Conservation (phyloP, 805 yeast genomes). For the Yamadazyma paraphyllophila region DNA sequence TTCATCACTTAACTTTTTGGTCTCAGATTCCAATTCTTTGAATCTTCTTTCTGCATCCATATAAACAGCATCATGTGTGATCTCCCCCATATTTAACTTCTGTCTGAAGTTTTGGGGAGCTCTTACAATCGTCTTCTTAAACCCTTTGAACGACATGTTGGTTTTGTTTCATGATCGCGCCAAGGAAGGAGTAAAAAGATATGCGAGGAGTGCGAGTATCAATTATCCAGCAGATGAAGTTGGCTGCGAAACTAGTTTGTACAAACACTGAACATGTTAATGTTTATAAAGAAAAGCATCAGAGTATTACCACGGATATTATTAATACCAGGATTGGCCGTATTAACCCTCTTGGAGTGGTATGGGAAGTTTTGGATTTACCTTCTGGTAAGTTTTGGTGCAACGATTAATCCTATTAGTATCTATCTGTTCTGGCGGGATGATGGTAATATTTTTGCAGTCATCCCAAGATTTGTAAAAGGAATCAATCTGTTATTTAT, state of each 20-base stretch:
- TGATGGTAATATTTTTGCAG: background rate
- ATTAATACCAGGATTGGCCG: slow-evolving; percentile 6
- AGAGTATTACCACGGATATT: background rate
- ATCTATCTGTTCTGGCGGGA: background rate
- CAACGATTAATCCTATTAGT: background rate
- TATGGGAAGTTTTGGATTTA: slow-evolving; percentile 11
- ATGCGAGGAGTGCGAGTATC: background rate
- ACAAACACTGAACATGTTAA: background rate
- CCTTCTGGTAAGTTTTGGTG: slow-evolving; percentile 1
- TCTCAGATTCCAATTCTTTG: slow-evolving; percentile 85
- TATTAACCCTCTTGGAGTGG: slow-evolving; percentile 7
- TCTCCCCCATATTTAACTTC: slow-evolving; percentile 79
- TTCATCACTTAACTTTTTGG: slow-evolving; percentile 86
- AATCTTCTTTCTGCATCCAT: slow-evolving; percentile 95
- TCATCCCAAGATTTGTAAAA: background rate
- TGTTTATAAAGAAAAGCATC: background rate
- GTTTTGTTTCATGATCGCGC: slow-evolving; percentile 1
- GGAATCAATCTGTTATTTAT: background rate
- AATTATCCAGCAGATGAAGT: background rate
- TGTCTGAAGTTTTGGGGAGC: slow-evolving; percentile 93
- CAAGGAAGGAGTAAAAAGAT: background rate
- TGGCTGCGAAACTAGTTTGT: slow-evolving; percentile 2
- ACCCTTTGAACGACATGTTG: slow-evolving; percentile 82
- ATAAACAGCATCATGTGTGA: slow-evolving; percentile 75
- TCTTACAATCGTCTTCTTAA: slow-evolving; percentile 73